Evolutionary conservation across 2,329 filamentous ascomycete species (phyloP).

Genomic region (Coniochaeta ligniaria): DNA sequence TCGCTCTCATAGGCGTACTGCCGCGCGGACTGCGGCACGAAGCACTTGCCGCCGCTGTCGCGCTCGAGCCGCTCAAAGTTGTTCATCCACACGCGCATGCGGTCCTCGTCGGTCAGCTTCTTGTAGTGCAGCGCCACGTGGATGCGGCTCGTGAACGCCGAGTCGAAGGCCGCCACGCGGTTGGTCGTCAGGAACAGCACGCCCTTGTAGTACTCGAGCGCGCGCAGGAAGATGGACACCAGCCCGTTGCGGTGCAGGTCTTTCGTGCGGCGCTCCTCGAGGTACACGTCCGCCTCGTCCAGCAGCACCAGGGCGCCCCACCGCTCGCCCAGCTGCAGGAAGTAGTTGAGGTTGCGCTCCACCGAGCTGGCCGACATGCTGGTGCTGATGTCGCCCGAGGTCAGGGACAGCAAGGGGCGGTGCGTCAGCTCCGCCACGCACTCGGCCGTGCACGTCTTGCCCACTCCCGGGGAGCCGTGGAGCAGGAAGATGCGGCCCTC

Average conservation of each 20-base stretch:
- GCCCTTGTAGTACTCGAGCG: constrained; percentile 43
- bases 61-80: constrained; percentile 37
- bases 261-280: constrained; percentile 38
- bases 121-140: constrained; percentile 41
- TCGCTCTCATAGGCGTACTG: constrained; percentile 28
- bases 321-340: constrained; percentile 39
- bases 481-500: constrained; percentile 43
- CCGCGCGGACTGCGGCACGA: constrained; percentile 27
- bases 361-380: constrained; percentile 23
- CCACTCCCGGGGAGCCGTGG: constrained; percentile 46
- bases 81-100: constrained; percentile 36
- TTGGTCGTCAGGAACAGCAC: constrained; percentile 45
- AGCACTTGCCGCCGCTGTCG: constrained; percentile 29
- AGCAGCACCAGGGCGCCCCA: constrained; percentile 46
- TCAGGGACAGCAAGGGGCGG: constrained; percentile 43
- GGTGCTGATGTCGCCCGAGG: constrained; percentile 39
- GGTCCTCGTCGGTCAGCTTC: constrained; percentile 30
- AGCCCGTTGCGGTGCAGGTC: constrained; percentile 40
- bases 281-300: constrained; percentile 55
- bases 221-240: constrained; percentile 41
- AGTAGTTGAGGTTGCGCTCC: constrained; percentile 37
- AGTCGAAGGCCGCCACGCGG: constrained; percentile 38
- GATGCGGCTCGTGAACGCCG: constrained; percentile 40
- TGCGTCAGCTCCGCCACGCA: constrained; percentile 43
- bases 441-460: constrained; percentile 51